Conservation (phyloP, 768 basidiomycete genomes). For the Lactifluus volemus region DNA sequence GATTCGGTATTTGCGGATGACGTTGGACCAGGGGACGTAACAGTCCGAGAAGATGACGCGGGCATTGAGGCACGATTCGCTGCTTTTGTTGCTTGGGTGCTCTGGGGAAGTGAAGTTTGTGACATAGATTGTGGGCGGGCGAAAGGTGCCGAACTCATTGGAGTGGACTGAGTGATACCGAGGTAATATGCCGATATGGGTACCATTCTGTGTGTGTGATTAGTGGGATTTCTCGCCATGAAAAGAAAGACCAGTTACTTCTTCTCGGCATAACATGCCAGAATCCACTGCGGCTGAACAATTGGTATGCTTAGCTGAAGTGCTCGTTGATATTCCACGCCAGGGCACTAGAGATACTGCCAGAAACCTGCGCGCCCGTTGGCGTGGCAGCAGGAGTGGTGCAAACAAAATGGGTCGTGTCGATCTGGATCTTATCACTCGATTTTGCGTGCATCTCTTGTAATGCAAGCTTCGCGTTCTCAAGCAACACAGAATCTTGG, state of each 20-base stretch:
- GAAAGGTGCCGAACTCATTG: conserved; percentile 32
- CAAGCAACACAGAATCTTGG: conserved; percentile 63
- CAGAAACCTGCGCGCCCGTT: conserved; percentile 44
- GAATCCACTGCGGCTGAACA: conserved; percentile 90
- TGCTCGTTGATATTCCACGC: conserved; percentile 91
- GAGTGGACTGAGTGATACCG: conserved; percentile 49
- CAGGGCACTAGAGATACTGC: conserved; percentile 52
- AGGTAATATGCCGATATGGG: conserved; percentile 78
- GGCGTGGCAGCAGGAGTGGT: conserved; percentile 76
- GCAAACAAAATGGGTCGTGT: conserved; percentile 97
- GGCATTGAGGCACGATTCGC: conserved; percentile 65
- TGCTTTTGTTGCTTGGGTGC: conserved; percentile 26
- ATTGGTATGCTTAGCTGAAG: conserved; percentile 90
- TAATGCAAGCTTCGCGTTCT: conserved; percentile 74
- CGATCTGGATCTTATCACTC: conserved; percentile 91
- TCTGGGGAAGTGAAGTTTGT: conserved; percentile 42
- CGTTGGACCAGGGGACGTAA: conserved; percentile 32
- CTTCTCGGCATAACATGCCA: conserved; percentile 80
- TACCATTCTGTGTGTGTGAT: conserved; percentile 55
- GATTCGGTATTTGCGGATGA: conserved; percentile 30
- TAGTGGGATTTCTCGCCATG: not conserved
- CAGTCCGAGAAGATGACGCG: conserved; percentile 38
- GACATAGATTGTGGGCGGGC: conserved; percentile 72
- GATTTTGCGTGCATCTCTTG: conserved; percentile 82
- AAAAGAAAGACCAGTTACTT: conserved; percentile 41